Evolutionary conservation across 202 grass and related monocot genomes (phyloP).

Genomic region (Zoysia matrella): DNA sequence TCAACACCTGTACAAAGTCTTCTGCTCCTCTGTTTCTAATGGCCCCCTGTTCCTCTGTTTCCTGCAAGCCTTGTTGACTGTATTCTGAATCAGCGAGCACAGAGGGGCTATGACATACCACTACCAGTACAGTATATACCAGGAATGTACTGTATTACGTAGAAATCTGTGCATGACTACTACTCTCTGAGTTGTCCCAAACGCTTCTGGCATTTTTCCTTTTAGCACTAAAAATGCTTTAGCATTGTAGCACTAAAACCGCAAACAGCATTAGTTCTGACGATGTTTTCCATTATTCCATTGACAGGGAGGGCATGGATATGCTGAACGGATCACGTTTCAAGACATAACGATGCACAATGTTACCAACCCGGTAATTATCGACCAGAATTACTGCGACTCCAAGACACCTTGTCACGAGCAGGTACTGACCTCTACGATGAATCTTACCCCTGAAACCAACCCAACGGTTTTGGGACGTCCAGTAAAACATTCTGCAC

Average conservation of each 20-base stretch:
- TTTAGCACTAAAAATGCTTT: neutral
- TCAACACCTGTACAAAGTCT: conserved; percentile 3
- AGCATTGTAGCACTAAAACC: neutral
- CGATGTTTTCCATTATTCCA: neutral
- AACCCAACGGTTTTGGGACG: neutral
- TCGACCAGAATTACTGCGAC: conserved; percentile 81
- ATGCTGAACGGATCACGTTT: conserved; percentile 62
- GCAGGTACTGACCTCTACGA: conserved; percentile 43
- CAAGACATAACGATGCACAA: conserved; percentile 62
- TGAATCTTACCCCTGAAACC: neutral
- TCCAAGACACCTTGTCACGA: conserved; percentile 60
- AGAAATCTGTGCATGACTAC: neutral
- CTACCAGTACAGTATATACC: too few relatives aligned
- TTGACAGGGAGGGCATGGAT: conserved; percentile 67
- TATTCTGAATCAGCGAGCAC: neutral
- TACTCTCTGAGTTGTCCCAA: neutral
- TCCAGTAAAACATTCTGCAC: neutral
- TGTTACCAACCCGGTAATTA: conserved; percentile 73
- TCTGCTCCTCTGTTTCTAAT: conserved; percentile 17
- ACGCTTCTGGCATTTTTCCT: too few relatives aligned
- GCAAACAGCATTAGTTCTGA: neutral
- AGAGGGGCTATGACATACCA: neutral
- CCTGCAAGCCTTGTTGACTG: neutral
- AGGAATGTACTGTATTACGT: neutral
- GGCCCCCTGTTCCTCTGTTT: neutral